These are phyloP conservation scores for Ustilago loliicola DNA, from an alignment of 1,284 basidiomycete species.

Conservation along the genomic window DNA sequence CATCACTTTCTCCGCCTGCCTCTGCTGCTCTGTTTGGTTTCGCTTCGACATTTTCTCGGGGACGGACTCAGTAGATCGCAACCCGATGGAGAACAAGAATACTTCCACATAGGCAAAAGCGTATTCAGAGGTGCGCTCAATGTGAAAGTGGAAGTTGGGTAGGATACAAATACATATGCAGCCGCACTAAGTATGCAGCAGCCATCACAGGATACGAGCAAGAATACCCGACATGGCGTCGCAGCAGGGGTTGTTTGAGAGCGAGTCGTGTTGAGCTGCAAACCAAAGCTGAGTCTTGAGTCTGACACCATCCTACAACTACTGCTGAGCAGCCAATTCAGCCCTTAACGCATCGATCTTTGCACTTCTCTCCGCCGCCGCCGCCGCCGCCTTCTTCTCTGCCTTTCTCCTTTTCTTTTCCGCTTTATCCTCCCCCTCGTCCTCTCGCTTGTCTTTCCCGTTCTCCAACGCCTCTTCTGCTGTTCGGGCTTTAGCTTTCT, in stretches of 20 bases:
- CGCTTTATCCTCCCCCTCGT: not conserved
- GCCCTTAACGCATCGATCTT: conserved; percentile 30
- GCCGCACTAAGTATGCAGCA: too few relatives aligned
- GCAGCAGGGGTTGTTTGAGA: too few relatives aligned
- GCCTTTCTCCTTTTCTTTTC: conserved; percentile 31
- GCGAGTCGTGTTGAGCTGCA: not conserved
- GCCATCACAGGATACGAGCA: too few relatives aligned
- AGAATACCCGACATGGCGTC: too few relatives aligned
- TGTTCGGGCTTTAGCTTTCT: conserved; percentile 19
- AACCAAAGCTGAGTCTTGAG: not conserved
- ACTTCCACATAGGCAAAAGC: too few relatives aligned
- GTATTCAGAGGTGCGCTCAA: not conserved
- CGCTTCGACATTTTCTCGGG: not conserved
- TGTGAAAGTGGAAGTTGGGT: not conserved
- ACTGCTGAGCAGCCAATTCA: conserved; percentile 36
- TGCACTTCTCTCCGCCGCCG: conserved; percentile 13
- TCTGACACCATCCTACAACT: not conserved
- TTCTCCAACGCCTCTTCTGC: conserved; percentile 11
- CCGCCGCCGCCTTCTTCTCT: conserved; percentile 24
- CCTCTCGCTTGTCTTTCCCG: too few relatives aligned
- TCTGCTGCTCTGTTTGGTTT: not conserved
- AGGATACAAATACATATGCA: not conserved
- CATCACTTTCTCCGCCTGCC: not conserved
- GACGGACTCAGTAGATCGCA: too few relatives aligned
- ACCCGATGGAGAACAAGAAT: too few relatives aligned